Evolutionary conservation across 768 basidiomycete genomes (phyloP), one percentile per base, ranked within the genome.

Genomic region (Termitomyces sp.): DNA sequence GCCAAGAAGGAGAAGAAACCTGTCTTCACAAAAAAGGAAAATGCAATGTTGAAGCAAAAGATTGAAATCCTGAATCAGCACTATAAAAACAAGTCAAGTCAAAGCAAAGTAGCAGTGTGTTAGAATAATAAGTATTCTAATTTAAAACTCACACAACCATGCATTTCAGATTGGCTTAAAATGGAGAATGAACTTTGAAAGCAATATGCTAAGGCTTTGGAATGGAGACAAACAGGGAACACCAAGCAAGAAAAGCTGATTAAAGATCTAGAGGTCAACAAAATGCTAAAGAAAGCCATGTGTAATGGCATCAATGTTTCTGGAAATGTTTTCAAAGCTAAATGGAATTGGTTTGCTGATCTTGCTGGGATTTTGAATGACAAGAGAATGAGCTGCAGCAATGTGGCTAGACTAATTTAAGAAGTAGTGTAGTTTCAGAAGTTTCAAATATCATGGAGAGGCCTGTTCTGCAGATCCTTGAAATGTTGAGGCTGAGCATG

Each of bases 371-470:
- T 37, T 37, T 6, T 18, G 6, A 18, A 1, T 6, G 5, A 37
- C 6, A 18, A 37, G 6, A 37, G 18, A 18, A 37, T 37, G 16
- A 14, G 2, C 3, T 36, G 34, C 14, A 36, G 13, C 9, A 58
- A 72, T 39, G 72, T 79, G 73, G 73, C 56, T 74, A 50, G 53
- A 29, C 8, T 24, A 16, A 0, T 68, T 69, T 49, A 72, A 74
- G 61, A 60, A 52, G 0, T 31, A 66, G 27, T 58, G 64, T 60
- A 59, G 65, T 7, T 59, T 74, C 50, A 64, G 49, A 48, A 58
- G 71, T 18, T 53, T 63, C 39, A 59, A 37, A 6, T 1, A 6
- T 0, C 69, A 76, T 66, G 71, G 73, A 0, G 70, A 78, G 39
- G 74, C 72, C 10, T 72, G 57, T 32, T 78, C 69, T 18, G 66